phyloP scores from a whole-genome alignment of 2,329 filamentous ascomycete genomes.

The Diplocarpon rosae region DNA sequence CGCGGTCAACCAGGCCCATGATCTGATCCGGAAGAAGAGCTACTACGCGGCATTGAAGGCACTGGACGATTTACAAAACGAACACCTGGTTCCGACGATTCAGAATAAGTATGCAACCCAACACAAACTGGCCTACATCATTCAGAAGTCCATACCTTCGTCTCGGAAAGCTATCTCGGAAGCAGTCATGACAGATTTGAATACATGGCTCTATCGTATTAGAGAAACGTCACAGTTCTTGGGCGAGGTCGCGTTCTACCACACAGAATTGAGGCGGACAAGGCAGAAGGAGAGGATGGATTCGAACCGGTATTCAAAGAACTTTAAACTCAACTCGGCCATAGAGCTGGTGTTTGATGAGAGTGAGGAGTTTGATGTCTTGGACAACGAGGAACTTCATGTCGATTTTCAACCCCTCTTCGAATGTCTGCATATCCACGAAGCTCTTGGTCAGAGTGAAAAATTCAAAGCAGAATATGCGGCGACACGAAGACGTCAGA shows the following conservation, averaged over 20 bases:
- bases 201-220: slow-evolving; percentile 92
- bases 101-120: slow-evolving; percentile 82
- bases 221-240: slow-evolving; percentile 93
- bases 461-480: slow-evolving; percentile 87
- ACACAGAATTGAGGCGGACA: slow-evolving; percentile 77
- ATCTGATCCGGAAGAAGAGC: slow-evolving; percentile 81
- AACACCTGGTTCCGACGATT: slow-evolving; percentile 66
- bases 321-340: slow-evolving; percentile 89
- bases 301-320: slow-evolving; percentile 59
- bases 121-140: slow-evolving; percentile 89
- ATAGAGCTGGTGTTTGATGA: slow-evolving; percentile 95
- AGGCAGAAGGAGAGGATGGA: slow-evolving; percentile 77
- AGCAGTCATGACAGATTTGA: slow-evolving; percentile 91
- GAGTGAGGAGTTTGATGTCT: slow-evolving; percentile 85
- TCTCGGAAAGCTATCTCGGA: slow-evolving; percentile 91
- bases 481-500: slow-evolving; percentile 81
- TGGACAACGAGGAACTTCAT: slow-evolving; percentile 90
- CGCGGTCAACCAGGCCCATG: slow-evolving; percentile 88
- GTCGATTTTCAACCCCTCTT: slow-evolving; percentile 92
- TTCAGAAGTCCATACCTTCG: slow-evolving; percentile 87
- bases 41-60: slow-evolving; percentile 93
- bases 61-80: slow-evolving; percentile 89
- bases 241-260: slow-evolving; percentile 92
- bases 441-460: slow-evolving; percentile 84
- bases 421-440: slow-evolving; percentile 92